Percentiles rank a stretch among this genome's conserved stretches.
Evolutionary conservation across 2,329 filamentous ascomycete species (phyloP).

Genomic region (Clonostachys sp.): DNA sequence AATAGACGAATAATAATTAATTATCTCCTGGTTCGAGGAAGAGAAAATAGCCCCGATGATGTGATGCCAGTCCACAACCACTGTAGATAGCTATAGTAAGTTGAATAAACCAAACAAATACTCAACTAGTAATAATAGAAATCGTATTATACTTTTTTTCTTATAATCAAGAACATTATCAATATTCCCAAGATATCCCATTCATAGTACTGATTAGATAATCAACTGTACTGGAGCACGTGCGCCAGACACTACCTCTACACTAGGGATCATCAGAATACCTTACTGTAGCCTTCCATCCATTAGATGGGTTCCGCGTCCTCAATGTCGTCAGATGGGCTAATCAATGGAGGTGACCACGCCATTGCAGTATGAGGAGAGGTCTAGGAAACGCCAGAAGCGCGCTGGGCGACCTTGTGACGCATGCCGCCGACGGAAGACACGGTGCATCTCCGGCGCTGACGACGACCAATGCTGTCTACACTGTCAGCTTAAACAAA

Average conservation of each 20-base stretch:
- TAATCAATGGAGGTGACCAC: constrained; percentile 21
- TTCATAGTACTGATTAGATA: not conserved
- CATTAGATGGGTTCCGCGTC: too few species aligned
- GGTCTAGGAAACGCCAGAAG: constrained; percentile 17
- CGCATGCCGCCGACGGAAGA: constrained; percentile 10
- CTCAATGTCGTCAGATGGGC: not conserved
- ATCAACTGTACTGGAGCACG: too few species aligned
- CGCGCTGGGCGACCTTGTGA: constrained; percentile 15
- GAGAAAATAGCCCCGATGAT: too few species aligned
- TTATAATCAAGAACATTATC: not conserved
- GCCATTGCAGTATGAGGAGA: constrained; percentile 20
- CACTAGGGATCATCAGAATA: too few species aligned
- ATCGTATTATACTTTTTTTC: not conserved
- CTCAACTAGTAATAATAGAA: not conserved
- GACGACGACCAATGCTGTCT: constrained; percentile 3
- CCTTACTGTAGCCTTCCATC: too few species aligned
- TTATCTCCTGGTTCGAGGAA: too few species aligned
- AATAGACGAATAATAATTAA: not conserved
- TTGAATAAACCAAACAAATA: not conserved
- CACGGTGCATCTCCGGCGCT: constrained; percentile 2
- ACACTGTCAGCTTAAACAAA: constrained; percentile 7
- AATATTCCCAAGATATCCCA: not conserved
- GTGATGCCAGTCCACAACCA: too few species aligned
- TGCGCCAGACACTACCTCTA: too few species aligned
- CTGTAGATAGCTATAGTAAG: not conserved